phyloP scores from a whole-genome alignment of 2,329 filamentous ascomycete genomes.

The Nemania sp. region DNA sequence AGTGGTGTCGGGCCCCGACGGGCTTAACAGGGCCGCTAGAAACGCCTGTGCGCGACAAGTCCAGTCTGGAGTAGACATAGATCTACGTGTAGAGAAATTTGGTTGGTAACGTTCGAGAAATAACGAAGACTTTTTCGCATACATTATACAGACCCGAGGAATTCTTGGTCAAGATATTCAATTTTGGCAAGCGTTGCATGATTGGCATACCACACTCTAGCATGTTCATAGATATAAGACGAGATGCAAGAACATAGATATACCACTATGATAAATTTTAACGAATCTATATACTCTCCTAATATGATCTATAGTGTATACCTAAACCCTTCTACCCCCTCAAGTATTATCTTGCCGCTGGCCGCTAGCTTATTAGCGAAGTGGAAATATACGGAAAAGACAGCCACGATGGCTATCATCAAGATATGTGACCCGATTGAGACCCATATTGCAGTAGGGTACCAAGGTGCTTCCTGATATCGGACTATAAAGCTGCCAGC shows the following conservation, averaged over 20 bases:
- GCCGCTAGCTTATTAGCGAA: conserved; percentile 62
- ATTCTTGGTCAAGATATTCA: background rate
- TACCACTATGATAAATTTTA: background rate
- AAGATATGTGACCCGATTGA: conserved; percentile 73
- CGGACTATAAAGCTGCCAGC: conserved; percentile 75
- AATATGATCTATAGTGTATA: conserved; percentile 46
- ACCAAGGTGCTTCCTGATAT: conserved; percentile 70
- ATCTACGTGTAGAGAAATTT: conserved; percentile 74
- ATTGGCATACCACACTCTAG: background rate
- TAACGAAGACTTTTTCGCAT: background rate
- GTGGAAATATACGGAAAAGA: conserved; percentile 67
- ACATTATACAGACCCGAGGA: background rate
- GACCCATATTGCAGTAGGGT: conserved; percentile 75
- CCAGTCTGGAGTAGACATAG: conserved; percentile 60
- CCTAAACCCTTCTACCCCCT: conserved; percentile 56
- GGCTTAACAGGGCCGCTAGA: conserved; percentile 69
- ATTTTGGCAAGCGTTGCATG: background rate
- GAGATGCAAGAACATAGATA: conserved; percentile 17
- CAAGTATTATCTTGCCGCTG: conserved; percentile 61
- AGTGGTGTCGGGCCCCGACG: conserved; percentile 71
- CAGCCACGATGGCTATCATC: conserved; percentile 64
- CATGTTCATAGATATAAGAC: conserved; percentile 7
- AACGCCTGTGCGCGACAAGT: conserved; percentile 67
- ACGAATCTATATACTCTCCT: conserved; percentile 10
- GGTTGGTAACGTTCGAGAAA: conserved; percentile 64